Evolutionary conservation across 768 basidiomycete species (phyloP).

Genomic region (Suillus plorans): DNA sequence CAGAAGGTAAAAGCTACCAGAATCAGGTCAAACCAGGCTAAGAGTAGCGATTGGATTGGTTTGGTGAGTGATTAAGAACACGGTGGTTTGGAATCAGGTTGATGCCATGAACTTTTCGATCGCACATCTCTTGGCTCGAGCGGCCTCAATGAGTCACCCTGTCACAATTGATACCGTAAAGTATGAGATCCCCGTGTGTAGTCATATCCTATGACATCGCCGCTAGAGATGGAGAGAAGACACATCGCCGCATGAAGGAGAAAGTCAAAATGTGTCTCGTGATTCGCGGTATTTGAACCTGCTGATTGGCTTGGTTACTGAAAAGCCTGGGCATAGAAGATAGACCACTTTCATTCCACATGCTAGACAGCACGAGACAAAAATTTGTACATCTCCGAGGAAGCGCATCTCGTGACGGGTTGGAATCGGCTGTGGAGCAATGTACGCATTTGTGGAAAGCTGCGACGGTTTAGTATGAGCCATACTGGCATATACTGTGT

Average conservation of each 20-base stretch:
- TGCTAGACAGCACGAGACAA: not conserved
- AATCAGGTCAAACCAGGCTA: not conserved
- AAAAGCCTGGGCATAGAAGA: not conserved
- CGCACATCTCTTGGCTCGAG: not conserved
- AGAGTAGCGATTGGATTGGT: not conserved
- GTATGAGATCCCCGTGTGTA: not conserved
- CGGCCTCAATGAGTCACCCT: not conserved
- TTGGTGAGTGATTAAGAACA: too few relatives aligned
- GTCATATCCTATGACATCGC: not conserved
- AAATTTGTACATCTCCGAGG: not conserved
- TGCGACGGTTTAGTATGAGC: not conserved
- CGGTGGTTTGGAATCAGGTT: not conserved
- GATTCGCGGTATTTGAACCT: not conserved
- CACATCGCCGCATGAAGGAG: not conserved
- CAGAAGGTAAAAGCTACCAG: not conserved
- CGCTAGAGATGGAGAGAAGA: not conserved
- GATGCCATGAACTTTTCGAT: too few relatives aligned
- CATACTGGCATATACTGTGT: not conserved
- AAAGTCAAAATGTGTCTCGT: not conserved
- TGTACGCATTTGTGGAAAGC: not conserved
- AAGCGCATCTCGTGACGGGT: not conserved
- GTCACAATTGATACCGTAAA: slow-evolving; percentile 1
- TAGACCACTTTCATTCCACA: not conserved
- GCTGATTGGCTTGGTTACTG: not conserved
- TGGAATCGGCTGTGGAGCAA: not conserved